Base-by-base conservation (phyloP, 306 rosid species). In the Glycine soja region DNA sequence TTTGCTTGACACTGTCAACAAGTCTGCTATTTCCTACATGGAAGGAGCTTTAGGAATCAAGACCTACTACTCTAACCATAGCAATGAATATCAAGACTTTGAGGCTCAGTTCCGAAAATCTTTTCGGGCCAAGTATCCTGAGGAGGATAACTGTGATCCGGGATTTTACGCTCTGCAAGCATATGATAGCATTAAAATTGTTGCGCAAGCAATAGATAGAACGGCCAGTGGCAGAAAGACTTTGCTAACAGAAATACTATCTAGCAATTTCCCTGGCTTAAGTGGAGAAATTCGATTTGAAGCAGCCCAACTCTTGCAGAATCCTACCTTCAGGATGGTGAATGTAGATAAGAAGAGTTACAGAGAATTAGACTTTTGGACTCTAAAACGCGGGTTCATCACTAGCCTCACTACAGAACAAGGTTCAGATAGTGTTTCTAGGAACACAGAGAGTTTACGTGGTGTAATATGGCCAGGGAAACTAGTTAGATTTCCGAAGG, bases 391-490 rank as follows among this genome's bases (percentile, higher is more conserved):
- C 7, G 89, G 90, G 30, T 91, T 91, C 76, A 72, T 43, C 11
- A 14, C 34, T 4, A 82, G 10, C 74, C 70, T 82, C 14, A 38
- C 48, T 2, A 57, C 12, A 51, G 76, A 54, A 84, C 19, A 77
- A 62, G 71, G 62, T 51, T 47, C 42, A 18, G 45, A 34, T 5
- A 75, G 38, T 68, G 66, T 30, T 67, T 38, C 64, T 79, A 71
- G 76, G 77, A 76, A 61, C 19, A 47, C 34, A 48, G 50, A 61
- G 24, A 61, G 61, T 69, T 84, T 88, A 15, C 64, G 18, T 52
- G 88, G 84, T 66, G n/a, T 54, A 63, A 72, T 77, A 81, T 93
- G 97, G 97, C 97, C 97, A 0, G 96, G 97, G 43, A 82, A 91
- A 66, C 40, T 42, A 19, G 0, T 4, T 0, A 11, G 62, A n/a